Conservation (phyloP, 2,329 filamentous ascomycete genomes). For the Penicillium nordicum region DNA sequence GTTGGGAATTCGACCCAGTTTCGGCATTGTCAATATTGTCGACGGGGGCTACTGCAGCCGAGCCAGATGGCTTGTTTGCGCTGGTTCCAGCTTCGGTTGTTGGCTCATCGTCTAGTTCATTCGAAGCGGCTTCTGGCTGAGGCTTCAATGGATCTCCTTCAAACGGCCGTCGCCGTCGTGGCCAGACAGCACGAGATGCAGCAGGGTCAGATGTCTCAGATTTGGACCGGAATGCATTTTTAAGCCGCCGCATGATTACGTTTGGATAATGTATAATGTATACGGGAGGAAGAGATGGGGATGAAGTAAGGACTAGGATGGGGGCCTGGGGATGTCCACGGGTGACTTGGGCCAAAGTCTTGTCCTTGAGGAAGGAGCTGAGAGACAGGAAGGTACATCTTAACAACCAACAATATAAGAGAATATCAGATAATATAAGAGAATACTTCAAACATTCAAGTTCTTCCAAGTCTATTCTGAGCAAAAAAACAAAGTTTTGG, state of each 20-base stretch:
- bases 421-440: neutral
- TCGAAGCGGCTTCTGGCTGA: slow-evolving; percentile 1
- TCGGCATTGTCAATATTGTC: neutral
- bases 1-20: neutral
- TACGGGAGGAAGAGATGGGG: neutral
- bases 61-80: neutral
- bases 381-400: neutral
- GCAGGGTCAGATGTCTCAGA: neutral
- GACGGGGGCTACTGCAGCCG: neutral
- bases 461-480: slow-evolving; percentile 22
- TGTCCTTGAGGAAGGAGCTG: neutral
- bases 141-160: slow-evolving; percentile 9
- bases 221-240: slow-evolving; percentile 9
- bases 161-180: slow-evolving; percentile 11
- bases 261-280: slow-evolving; percentile 3
- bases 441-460: slow-evolving; percentile 24
- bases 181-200: slow-evolving; percentile 11
- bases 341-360: neutral
- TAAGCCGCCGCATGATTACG: slow-evolving; percentile 15
- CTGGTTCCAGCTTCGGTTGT: neutral
- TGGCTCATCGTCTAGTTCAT: neutral
- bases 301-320: slow-evolving; percentile 2
- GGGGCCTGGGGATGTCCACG: no score
- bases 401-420: neutral
- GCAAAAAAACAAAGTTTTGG: slow-evolving; percentile 17